Base-by-base conservation (phyloP, 805 yeast species). In the Danielia reshetovae region DNA sequence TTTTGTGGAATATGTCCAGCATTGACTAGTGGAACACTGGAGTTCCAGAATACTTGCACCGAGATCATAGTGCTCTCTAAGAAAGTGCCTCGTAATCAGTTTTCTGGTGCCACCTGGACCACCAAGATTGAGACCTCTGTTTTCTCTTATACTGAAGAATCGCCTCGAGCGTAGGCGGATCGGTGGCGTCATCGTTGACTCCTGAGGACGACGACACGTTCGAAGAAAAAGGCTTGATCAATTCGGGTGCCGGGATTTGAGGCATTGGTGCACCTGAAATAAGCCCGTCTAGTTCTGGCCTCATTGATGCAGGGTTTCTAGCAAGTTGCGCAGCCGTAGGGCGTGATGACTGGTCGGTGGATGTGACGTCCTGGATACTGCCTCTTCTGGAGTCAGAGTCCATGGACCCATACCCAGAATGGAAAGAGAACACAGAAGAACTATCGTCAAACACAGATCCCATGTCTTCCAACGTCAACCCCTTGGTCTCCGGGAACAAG, bases 401-500 rank as follows among this genome's bases (percentile, higher is more conserved):
- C 8, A 40, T 33, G 11, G 49, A 40, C 10, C 49, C 49, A 27
- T 49, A 48, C 18, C 58, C 48, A 3, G 69, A 62, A 43, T 67
- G 73, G 51, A 55, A 65, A 7, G 70, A 64, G 40, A 68, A 68
- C 5, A 68, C 54, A 5, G 70, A 62, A 5, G 69, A 60, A 34
- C 48, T 49, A 45, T 67, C 96, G 45, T 89, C 95, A 57, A 89
- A 88, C 10, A 88, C 74, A 3, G 85, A 75, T 43, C 89, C 96
- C 95, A 89, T 88, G 39, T 89, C 96, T 54, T 89, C 97, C 36
- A 88, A 69, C 17, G 81, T 72, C 31, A 88, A 77, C 8, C 96
- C 96, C 49, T 84, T 87, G 2, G 96, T 89, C 56, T 89, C 97
- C 1, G 96, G 96, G 55, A 83, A 87, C 29, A 79, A 64, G 36